Conservation (phyloP, 441 rosid species). For the Melastoma candidum region DNA sequence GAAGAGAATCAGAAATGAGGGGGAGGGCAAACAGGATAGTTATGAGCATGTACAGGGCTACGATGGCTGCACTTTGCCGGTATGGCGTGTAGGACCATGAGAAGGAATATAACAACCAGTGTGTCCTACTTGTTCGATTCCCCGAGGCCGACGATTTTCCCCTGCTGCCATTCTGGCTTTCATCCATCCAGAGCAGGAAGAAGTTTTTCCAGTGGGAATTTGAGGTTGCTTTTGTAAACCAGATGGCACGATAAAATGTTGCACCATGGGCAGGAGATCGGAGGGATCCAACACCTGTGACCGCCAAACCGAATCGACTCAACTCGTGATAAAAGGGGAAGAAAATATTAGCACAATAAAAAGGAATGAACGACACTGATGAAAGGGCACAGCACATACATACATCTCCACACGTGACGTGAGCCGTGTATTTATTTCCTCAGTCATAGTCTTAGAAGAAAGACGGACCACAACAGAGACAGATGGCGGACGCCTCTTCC, state of each 20-base stretch:
- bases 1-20: slow-evolving; percentile 64
- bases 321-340: no score
- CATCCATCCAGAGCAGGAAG: slow-evolving; percentile 93
- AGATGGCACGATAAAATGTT: slow-evolving; percentile 54
- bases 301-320: no score
- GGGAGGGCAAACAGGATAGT: slow-evolving; percentile 61
- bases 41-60: slow-evolving; percentile 58
- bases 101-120: slow-evolving; percentile 53
- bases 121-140: slow-evolving; percentile 23
- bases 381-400: no score
- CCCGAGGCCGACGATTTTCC: slow-evolving; percentile 28
- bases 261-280: slow-evolving; percentile 80
- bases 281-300: no score
- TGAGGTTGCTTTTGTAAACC: slow-evolving; percentile 51
- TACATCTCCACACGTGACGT: no score
- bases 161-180: slow-evolving; percentile 58
- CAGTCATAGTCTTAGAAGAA: no score
- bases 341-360: no score
- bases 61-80: slow-evolving; percentile 77
- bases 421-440: no score
- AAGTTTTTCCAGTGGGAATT: slow-evolving; percentile 68
- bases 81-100: slow-evolving; percentile 63
- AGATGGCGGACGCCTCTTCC: no score
- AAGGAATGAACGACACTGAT: no score
- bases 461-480: no score